Conservation (phyloP, 352 stramenopile genomes). For the Saprolegnia diclina region DNA sequence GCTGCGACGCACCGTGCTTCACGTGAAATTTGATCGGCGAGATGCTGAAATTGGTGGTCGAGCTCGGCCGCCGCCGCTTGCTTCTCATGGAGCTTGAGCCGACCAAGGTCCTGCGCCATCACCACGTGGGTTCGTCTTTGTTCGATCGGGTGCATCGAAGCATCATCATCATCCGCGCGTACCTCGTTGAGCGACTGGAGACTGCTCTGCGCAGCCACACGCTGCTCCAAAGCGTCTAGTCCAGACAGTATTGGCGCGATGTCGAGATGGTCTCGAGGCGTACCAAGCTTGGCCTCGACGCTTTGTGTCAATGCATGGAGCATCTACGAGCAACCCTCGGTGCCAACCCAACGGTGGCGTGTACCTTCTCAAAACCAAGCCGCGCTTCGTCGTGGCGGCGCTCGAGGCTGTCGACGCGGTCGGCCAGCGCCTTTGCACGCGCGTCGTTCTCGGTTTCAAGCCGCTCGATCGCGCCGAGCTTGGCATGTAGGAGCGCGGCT, state of each 20-base stretch:
- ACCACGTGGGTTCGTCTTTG: not conserved
- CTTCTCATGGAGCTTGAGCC: constrained; percentile 15
- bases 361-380: not conserved
- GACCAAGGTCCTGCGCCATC: constrained; percentile 4
- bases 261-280: not conserved
- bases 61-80: not conserved
- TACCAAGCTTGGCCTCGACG: constrained; percentile 18
- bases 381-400: not conserved
- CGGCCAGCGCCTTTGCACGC: not conserved
- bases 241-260: not conserved
- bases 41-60: not conserved
- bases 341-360: not conserved
- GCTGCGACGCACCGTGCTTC: not conserved
- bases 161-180: not conserved
- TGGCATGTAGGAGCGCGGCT: constrained; percentile 14
- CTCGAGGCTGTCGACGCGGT: not conserved
- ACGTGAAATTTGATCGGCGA: not conserved
- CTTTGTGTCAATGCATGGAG: not conserved
- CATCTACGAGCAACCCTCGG: not conserved
- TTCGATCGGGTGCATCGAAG: not conserved
- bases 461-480: constrained; percentile 8
- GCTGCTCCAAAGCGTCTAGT: constrained; percentile 1
- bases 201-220: not conserved
- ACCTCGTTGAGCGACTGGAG: constrained; percentile 18
- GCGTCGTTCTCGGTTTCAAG: not conserved